Base-by-base conservation (phyloP, 179 eudicot genomes). In the Spinacia oleracea region DNA sequence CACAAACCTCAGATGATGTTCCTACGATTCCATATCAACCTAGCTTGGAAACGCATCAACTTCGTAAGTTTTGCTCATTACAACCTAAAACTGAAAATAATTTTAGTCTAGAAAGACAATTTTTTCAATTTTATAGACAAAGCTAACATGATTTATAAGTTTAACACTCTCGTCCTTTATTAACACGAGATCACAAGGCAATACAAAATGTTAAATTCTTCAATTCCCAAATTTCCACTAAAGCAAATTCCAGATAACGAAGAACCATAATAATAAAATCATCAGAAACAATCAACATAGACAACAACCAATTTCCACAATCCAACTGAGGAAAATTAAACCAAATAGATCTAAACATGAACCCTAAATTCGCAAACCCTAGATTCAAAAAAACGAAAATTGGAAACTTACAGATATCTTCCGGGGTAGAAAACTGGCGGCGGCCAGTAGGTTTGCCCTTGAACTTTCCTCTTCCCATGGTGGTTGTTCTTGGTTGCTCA, bases 381-480 rank as follows among this genome's bases (percentile, higher is more conserved):
- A 40, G 58, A 70, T 16, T 69, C 50, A 56, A 50, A 45, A 63
- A 60, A 31, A 6, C 29, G 10, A 70, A 51, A 63, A 50, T 63
- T 18, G 53, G 15, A 74, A 53, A 76, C 89, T 23, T 80, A 92
- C 97, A 20, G 75, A 92, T 90, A 90, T 91, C 94, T 72, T 92
- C 92, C 1, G 88, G 91, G 72, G 93, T 87, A 53, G 97, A 92
- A 53, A 92, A 92, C 58, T 92, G 92, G 83, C 97, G 92, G 60
- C 89, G 92, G 55, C 97, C 97, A 74, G 97, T 92, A 72, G 97
- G 97, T 85, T 92, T 92, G 59, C 92, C 92, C 89, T 92, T 92
- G 86, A 90, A 92, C 84, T 92, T 92, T 50, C 97, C 94, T 83
- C 94, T 89, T 38, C 92, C 97, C 97, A 92, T 91, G 35, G 79